Conservation (phyloP, 2,329 filamentous ascomycete genomes). For the Ceratocystis huliohia region DNA sequence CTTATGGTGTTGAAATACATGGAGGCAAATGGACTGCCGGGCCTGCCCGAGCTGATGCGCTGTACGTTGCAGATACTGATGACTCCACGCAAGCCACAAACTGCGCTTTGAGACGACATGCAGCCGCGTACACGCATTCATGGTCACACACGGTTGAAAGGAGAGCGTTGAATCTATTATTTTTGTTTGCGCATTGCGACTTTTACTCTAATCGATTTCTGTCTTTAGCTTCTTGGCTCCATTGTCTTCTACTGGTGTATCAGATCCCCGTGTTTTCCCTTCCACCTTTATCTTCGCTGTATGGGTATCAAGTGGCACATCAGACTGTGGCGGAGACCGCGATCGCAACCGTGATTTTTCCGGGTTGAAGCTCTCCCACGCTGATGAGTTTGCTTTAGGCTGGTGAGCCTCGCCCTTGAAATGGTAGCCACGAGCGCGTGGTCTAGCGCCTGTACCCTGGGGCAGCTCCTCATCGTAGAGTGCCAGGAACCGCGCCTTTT, state of each 20-base stretch:
- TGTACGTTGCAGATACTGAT: constrained; percentile 68
- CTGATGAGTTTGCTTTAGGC: constrained; percentile 53
- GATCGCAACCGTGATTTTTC: constrained; percentile 10
- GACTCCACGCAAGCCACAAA: constrained; percentile 30
- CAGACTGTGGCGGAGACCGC: neutral
- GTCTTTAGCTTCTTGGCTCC: constrained; percentile 15
- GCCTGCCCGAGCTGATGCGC: constrained; percentile 60
- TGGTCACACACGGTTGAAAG: neutral
- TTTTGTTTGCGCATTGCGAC: neutral
- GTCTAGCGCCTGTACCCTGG: constrained; percentile 60
- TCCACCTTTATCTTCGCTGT: neutral
- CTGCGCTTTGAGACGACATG: neutral
- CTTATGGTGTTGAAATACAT: constrained; percentile 58
- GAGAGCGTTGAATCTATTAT: neutral
- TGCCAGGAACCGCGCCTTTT: constrained; percentile 32
- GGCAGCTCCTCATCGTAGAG: constrained; percentile 62
- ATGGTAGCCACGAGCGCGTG: constrained; percentile 70
- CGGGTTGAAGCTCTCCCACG: constrained; percentile 46
- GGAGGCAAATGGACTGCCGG: constrained; percentile 49
- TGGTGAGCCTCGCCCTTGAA: constrained; percentile 57
- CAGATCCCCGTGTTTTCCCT: neutral
- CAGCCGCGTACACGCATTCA: neutral
- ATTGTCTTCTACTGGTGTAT: constrained; percentile 8
- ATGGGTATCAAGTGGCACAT: neutral
- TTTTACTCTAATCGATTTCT: neutral